A percentile compares a stretch with the other conserved stretches of the same genome.
Evolutionary conservation across 2,329 filamentous ascomycete genomes (phyloP).

Genomic region (Pyrenophora teres): DNA sequence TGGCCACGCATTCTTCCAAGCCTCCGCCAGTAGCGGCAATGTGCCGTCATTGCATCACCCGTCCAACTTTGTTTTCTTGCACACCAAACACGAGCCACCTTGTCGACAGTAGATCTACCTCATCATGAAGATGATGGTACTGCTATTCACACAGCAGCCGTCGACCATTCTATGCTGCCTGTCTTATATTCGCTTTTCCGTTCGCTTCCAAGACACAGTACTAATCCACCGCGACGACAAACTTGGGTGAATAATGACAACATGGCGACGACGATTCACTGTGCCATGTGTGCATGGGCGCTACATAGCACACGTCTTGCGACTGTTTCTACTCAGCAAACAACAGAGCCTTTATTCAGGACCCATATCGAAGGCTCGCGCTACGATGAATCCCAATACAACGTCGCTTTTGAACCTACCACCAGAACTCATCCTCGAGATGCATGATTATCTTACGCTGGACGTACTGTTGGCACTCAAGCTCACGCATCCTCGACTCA

Average conservation of each 20-base stretch:
- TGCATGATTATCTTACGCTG: constrained; percentile 43
- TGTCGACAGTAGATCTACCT: neutral
- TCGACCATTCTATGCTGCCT: neutral
- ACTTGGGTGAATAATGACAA: no score
- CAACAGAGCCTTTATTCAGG: neutral
- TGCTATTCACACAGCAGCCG: neutral
- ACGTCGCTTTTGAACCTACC: constrained; percentile 40
- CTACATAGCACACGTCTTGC: neutral
- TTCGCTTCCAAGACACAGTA: no score
- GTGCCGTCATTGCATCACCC: neutral
- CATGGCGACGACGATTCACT: no score
- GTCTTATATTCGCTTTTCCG: neutral
- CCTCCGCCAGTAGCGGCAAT: neutral
- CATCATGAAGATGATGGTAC: neutral
- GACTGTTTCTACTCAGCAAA: neutral
- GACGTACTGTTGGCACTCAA: constrained; percentile 48
- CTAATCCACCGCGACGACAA: no score
- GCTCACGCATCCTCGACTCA: constrained; percentile 41
- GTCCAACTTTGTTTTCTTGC: neutral
- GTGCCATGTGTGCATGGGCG: no score
- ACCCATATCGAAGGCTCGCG: neutral
- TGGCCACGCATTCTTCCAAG: constrained; percentile 2
- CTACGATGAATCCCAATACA: constrained; percentile 10
- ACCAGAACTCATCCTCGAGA: constrained; percentile 48
- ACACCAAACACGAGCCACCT: constrained; percentile 1